phyloP scores from a whole-genome alignment of 768 basidiomycete genomes.

The Glaciozyma martinii region DNA sequence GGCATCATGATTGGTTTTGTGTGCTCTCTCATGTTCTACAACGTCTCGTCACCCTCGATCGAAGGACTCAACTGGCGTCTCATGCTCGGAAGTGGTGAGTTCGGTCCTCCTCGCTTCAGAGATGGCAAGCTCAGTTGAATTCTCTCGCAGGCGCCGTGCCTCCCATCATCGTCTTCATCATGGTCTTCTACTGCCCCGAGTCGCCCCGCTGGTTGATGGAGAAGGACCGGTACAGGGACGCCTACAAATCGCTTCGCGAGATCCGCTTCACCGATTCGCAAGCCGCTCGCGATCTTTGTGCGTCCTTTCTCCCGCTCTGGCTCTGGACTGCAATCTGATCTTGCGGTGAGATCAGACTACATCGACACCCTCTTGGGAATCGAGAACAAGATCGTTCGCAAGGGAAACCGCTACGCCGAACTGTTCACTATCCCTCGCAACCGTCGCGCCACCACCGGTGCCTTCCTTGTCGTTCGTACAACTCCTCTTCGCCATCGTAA shows the following conservation, averaged over 20 bases:
- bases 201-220: constrained; percentile 43
- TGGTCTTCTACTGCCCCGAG: constrained; percentile 54
- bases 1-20: constrained; percentile 34
- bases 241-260: constrained; percentile 39
- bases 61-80: neutral
- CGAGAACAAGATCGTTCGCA: too few relatives aligned
- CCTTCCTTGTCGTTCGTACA: too few relatives aligned
- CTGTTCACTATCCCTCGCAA: too few relatives aligned
- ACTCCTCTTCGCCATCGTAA: too few relatives aligned
- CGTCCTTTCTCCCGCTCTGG: too few relatives aligned
- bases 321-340: too few relatives aligned
- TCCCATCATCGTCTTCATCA: constrained; percentile 46
- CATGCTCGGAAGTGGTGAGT: neutral
- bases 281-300: constrained; percentile 39
- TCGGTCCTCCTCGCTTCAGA: constrained; percentile 24
- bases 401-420: too few relatives aligned
- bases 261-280: constrained; percentile 39
- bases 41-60: neutral
- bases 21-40: too few relatives aligned
- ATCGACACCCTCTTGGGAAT: too few relatives aligned
- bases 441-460: too few relatives aligned
- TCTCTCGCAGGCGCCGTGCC: constrained; percentile 39
- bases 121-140: constrained; percentile 41
- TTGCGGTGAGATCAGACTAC: too few relatives aligned
- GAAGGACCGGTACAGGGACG: constrained; percentile 38